Evolutionary conservation across 2,329 filamentous ascomycete genomes (phyloP).

Genomic region (Cadophora sp.): DNA sequence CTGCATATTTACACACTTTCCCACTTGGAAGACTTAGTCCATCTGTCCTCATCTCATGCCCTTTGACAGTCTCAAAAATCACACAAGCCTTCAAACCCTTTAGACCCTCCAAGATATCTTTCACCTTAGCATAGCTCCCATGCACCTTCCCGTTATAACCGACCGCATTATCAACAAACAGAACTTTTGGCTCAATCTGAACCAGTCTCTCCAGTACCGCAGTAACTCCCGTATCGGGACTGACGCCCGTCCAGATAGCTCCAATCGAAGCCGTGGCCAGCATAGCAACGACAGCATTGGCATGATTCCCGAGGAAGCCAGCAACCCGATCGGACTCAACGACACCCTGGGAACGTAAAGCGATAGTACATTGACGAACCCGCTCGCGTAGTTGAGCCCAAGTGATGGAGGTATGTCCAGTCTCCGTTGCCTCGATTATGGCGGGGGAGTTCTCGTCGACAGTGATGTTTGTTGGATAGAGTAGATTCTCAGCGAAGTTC

Average conservation of each 20-base stretch:
- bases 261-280: conserved; percentile 82
- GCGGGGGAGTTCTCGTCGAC: conserved; percentile 68
- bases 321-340: conserved; percentile 62
- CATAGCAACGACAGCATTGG: conserved; percentile 86
- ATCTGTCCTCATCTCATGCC: conserved; percentile 35
- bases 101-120: conserved; percentile 75
- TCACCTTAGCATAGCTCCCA: conserved; percentile 78
- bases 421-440: conserved; percentile 82
- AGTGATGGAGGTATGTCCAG: conserved; percentile 62
- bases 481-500: conserved; percentile 95
- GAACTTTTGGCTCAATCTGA: conserved; percentile 82
- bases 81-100: conserved; percentile 70
- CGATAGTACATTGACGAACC: conserved; percentile 75
- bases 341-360: conserved; percentile 71
- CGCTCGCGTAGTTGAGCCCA: conserved; percentile 83
- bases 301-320: conserved; percentile 88
- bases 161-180: conserved; percentile 88
- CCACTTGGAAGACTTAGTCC: conserved; percentile 43
- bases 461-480: conserved; percentile 71
- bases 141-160: conserved; percentile 93
- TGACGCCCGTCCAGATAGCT: conserved; percentile 91
- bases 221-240: conserved; percentile 89
- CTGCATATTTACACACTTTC: conserved; percentile 47
- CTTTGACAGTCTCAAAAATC: conserved; percentile 71
- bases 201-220: conserved; percentile 86